Percentiles rank a stretch among this genome's conserved stretches.
Evolutionary conservation across 352 stramenopile species (phyloP).

Genomic region (Pythium oligandrum): DNA sequence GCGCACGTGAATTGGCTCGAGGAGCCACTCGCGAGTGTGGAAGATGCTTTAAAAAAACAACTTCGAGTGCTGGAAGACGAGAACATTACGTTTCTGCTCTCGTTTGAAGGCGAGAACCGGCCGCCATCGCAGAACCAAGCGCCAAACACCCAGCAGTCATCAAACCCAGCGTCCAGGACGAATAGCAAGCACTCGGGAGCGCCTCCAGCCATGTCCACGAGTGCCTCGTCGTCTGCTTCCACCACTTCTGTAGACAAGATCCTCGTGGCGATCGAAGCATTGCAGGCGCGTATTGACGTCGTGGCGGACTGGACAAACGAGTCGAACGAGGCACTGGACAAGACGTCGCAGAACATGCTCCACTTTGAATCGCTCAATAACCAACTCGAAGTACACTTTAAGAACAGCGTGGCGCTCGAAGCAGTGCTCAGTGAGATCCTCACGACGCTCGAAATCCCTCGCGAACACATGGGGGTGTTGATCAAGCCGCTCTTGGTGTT

Average conservation of each 20-base stretch:
- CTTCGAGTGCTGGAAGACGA: constrained; percentile 58
- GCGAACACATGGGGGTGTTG: constrained; percentile 49
- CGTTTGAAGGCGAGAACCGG: constrained; percentile 37
- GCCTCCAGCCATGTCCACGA: too few relatives aligned
- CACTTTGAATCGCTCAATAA: constrained; percentile 81
- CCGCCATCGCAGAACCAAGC: neutral
- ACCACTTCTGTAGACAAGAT: constrained; percentile 54
- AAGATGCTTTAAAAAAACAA: constrained; percentile 52
- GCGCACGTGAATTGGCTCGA: constrained; percentile 56
- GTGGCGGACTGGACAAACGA: constrained; percentile 61
- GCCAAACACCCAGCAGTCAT: neutral
- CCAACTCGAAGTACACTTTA: constrained; percentile 75
- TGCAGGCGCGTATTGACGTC: constrained; percentile 37
- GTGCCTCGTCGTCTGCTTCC: neutral
- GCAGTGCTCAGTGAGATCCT: constrained; percentile 49
- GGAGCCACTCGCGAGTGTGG: constrained; percentile 38
- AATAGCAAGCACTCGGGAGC: too few relatives aligned
- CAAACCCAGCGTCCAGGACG: neutral
- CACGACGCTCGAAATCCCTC: constrained; percentile 40
- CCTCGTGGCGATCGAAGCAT: constrained; percentile 42
- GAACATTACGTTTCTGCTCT: constrained; percentile 71
- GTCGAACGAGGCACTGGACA: constrained; percentile 45
- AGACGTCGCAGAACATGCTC: constrained; percentile 62
- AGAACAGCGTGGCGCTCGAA: constrained; percentile 67
- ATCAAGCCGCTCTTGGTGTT: constrained; percentile 48